Evolutionary conservation across 2,329 filamentous ascomycete genomes (phyloP), one percentile per base, ranked within the genome.

Genomic region (Aaosphaeria pasadenensis): DNA sequence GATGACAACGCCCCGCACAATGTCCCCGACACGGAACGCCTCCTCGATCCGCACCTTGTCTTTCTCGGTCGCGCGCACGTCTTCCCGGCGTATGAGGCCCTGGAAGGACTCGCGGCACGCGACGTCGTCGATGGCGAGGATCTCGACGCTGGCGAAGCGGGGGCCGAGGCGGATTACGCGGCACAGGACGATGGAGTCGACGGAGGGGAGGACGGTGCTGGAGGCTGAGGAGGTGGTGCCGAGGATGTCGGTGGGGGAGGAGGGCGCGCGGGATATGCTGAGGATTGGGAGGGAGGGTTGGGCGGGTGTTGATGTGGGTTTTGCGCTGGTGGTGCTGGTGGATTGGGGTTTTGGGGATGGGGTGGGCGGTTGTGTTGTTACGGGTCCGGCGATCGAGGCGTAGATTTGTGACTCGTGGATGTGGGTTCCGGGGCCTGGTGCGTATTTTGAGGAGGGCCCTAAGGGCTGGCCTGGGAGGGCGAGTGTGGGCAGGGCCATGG

Each of bases 11-110:
- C 90, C 94, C 44, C 89, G 77, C 44, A 99, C 89, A 56, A 97
- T 84, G 74, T 99, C 94, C 0, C 94, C 94, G 0, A 95, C 91
- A 56, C 91, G 81, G 67, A 97, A 97, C 62, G 87, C 89, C 69
- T 96, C 91, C 57, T 89, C 86, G 54, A 97, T 88, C 68, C 88
- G 89, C 39, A 96, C 89, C 59, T 89, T 89, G 68, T 97, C 94
- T 74, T 96, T 96, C 74, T 99, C 94, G 13, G 94, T 96, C 3
- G 91, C 90, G 47, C 94, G 81, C 32, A 99, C 89, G 66, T 99
- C 94, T 74, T 97, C 92, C 53, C 86, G 84, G 13, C 91, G 82
- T 51, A 96, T 91, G 52, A 95, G 75, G 4, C 88, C 91, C 71
- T 90, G 87, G 81, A 91, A 95, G 58, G 91, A 87, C 44, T 89